Evolutionary conservation across 345 rosid species (phyloP), one percentile per base, ranked within the genome.

Genomic region (Nephelium lappaceum): DNA sequence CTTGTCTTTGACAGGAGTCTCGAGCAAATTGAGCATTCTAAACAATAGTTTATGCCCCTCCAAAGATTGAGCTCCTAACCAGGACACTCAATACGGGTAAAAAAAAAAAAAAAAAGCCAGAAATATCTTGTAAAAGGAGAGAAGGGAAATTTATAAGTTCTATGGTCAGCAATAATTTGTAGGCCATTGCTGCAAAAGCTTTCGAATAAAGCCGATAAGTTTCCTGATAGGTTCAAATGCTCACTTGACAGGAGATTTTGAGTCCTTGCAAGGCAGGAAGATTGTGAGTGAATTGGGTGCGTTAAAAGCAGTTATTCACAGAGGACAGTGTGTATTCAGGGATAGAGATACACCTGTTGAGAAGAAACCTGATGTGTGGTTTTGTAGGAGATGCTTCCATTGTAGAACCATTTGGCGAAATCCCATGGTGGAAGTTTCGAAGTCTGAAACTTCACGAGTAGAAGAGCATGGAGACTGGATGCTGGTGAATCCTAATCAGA

Each of bases 291-390:
- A 16, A 53, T 53, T 15, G 64, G 64, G 12, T 21, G 24, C 4
- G 64, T 21, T 42, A 21, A 27, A 63, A 39, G 41, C 45, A n/a
- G 39, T 63, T 6, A 65, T 38, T 38, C 70, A 67, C 23, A 7
- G n/a, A 42, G n/a, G 49, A 2, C 12, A 14, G 64, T 14, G 60
- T 41, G 64, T 45, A 23, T 53, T 55, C 43, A 24, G 67, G 31
- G 76, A 64, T 19, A 24, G 42, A 47, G 60, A 73, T 57, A 18
- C 21, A 43, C 42, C 43, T 25, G 76, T 39, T 12, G 49, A 42
- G 24, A 24, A 36, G 42, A 67, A 68, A 31, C 38, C 78, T 73
- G 62, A 53, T 16, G 49, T 7, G 38, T 21, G 55, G 73, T 51
- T 43, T 24, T 31, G 45, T 4, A 53, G 49, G 47, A 65, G 71